Conservation (phyloP, 345 rosid species). For the Salix viminalis region DNA sequence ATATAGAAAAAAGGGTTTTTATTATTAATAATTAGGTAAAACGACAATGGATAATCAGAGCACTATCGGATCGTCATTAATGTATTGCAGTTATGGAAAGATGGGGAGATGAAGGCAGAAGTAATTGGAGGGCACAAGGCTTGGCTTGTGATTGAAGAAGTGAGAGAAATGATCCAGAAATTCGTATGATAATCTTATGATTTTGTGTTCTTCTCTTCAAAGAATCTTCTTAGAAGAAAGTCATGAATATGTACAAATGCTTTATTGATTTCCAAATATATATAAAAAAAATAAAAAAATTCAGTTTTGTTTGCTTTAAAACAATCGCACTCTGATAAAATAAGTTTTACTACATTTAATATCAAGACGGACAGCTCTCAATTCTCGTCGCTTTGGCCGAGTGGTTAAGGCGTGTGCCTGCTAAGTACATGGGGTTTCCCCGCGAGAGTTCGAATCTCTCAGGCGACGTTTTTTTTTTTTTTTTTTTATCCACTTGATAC, state of each 20-base stretch:
- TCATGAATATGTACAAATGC: background rate
- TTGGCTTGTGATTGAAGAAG: conserved; percentile 91
- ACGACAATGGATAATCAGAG: background rate
- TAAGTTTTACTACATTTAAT: accelerated
- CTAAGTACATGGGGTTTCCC: conserved; percentile 80
- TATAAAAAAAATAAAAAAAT: too few species aligned
- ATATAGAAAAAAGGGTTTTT: too few species aligned
- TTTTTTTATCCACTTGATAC: too few species aligned
- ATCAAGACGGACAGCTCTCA: too few species aligned
- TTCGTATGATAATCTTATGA: conserved; percentile 19
- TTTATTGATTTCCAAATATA: too few species aligned
- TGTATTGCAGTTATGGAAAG: conserved; percentile 63
- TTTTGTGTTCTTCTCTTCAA: background rate
- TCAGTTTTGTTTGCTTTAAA: too few species aligned
- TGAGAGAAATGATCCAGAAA: conserved; percentile 66
- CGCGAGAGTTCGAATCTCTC: conserved; percentile 79
- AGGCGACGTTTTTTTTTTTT: conserved; percentile 37
- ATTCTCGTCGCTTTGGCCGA: conserved; percentile 66
- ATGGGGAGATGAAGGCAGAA: conserved; percentile 86
- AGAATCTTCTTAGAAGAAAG: background rate
- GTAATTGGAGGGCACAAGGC: conserved; percentile 94
- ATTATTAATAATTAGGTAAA: background rate
- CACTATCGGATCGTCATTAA: background rate
- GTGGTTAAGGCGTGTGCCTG: conserved; percentile 93
- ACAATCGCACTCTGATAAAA: too few species aligned